Conservation (phyloP, 257 asterid genomes). For the Gynochthodes officinalis region DNA sequence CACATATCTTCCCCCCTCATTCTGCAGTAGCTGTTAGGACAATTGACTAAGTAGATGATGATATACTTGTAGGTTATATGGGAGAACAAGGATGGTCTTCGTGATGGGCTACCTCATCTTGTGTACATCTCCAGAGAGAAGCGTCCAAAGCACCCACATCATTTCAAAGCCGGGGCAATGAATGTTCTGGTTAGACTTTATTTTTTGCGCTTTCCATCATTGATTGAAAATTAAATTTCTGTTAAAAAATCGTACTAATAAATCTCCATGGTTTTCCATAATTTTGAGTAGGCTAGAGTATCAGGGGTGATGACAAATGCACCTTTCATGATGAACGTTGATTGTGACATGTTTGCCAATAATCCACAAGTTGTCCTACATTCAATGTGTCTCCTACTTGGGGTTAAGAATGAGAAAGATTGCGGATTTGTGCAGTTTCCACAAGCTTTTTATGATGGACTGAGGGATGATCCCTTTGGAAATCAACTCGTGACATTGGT, state of each 20-base stretch:
- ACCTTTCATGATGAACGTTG: conserved; percentile 38
- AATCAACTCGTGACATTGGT: conserved; percentile 20
- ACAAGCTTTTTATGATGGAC: conserved; percentile 30
- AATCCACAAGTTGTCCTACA: conserved; percentile 34
- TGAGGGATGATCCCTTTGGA: conserved; percentile 39
- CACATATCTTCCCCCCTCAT: too few relatives aligned
- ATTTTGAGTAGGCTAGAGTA: conserved; percentile 30
- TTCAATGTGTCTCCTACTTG: conserved; percentile 37
- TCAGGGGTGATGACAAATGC: conserved; percentile 47
- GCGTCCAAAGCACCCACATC: conserved; percentile 37
- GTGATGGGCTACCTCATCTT: conserved; percentile 27
- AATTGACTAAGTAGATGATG: too few relatives aligned
- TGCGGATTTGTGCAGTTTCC: conserved; percentile 38
- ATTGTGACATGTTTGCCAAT: conserved; percentile 39
- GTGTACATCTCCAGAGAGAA: conserved; percentile 40
- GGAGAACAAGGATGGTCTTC: conserved; percentile 23
- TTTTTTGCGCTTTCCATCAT: background rate
- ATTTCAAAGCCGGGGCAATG: conserved; percentile 46
- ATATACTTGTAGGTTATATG: conserved; percentile 24
- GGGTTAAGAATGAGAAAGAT: conserved; percentile 24
- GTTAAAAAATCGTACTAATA: too few relatives aligned
- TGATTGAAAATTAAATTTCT: background rate
- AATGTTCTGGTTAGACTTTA: conserved; percentile 32
- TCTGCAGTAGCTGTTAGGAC: too few relatives aligned
- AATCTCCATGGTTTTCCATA: too few relatives aligned